Evolutionary conservation across 495 filamentous ascomycete species (phyloP).

Genomic region (Aspergillus hancockii): DNA sequence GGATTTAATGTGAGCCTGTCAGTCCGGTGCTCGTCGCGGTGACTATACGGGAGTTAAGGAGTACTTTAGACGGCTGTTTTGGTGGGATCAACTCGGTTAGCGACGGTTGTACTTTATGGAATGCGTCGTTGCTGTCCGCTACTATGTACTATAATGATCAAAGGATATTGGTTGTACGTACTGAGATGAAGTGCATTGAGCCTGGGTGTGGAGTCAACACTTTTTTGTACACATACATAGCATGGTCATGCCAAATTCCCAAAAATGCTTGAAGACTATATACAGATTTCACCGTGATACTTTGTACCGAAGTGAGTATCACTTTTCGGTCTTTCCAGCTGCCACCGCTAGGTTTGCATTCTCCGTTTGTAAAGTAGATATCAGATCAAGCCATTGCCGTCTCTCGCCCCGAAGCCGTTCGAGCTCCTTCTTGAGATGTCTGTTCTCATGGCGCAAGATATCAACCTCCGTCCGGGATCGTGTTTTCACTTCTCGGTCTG

Average conservation of each 20-base stretch:
- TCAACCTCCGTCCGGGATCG: constrained; percentile 47
- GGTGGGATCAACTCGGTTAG: background rate
- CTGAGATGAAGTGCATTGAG: background rate
- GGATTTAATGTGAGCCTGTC: too few species aligned
- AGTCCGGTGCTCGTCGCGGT: background rate
- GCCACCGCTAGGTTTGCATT: constrained; percentile 48
- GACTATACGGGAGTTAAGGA: background rate
- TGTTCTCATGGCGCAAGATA: constrained; percentile 55
- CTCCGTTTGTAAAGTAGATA: constrained; percentile 66
- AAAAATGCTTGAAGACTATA: background rate
- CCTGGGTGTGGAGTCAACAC: background rate
- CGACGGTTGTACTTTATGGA: too few species aligned
- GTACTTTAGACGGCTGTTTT: background rate
- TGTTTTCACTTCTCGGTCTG: constrained; percentile 61
- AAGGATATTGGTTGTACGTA: background rate
- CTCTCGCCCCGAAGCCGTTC: constrained; percentile 59
- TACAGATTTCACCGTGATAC: too few species aligned
- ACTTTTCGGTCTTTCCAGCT: background rate
- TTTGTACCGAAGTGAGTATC: background rate
- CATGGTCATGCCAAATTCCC: background rate
- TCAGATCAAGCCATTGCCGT: constrained; percentile 61
- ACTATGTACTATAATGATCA: background rate
- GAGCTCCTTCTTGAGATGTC: constrained; percentile 53
- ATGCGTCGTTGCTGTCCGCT: background rate
- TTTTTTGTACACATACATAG: background rate